Base-by-base conservation (phyloP, 768 basidiomycete genomes). In the Chiua virens region DNA sequence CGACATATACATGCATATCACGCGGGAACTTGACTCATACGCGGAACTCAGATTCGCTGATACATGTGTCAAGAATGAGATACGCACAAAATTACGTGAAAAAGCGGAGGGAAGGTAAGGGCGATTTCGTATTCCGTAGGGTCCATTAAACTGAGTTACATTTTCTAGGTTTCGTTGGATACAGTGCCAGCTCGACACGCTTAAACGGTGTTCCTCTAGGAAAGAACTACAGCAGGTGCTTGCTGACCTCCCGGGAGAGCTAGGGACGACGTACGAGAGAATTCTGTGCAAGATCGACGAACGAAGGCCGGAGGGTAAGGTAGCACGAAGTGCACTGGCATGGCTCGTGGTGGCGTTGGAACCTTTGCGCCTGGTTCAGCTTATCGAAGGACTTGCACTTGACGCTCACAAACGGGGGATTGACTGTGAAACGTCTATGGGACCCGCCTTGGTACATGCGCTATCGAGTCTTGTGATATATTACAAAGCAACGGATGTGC, bases 251-350 rank as follows among this genome's bases (percentile, higher is more conserved):
- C 47, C 52, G 0, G 28, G 21, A 1, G 47, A 39, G 11, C 38
- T 49, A 20, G 40, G 47, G 11, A n/a, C 38, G 4, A 45, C 43
- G 10, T 53, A 53, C 32, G 52, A 53, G 34, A 34, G 47, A 36
- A 53, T 53, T 7, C 9, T 53, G 5, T 18, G 15, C 3, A 21
- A 13, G 4, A 42, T 49, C n/a, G 52, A 53, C 8, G 42, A 39
- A n/a, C 25, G 41, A 17, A 42, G 35, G n/a, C 10, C 18, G 9
- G 46, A 53, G 9, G 32, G 42, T 14, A 15, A 21, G 32, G 6
- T 49, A 14, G 47, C 37, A 4, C 42, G 37, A 20, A 37, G 38
- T 14, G 37, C 23, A 14, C 20, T 53, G 5, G 36, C 37, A 3
- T 53, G 28, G 47, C 27, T 53, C 11, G 8, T 39, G 0, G 47